Conservation (phyloP, 176 grass and related monocot genomes). For the Metroxylon sagu region DNA sequence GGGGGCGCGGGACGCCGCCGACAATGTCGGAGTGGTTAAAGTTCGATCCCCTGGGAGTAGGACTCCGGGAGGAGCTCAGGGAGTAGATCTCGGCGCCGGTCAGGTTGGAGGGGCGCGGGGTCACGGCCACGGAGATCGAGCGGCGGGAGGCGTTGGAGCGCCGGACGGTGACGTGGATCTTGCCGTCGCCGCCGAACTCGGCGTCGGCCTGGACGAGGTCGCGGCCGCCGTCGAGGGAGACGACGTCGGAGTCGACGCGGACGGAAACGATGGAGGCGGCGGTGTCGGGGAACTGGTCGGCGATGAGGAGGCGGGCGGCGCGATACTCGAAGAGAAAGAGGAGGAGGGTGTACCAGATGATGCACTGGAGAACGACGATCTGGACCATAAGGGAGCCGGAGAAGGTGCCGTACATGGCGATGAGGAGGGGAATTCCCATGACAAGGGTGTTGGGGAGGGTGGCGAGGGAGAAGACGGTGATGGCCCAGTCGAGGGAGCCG, state of each 20-base stretch:
- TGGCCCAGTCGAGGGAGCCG: conserved; percentile 45
- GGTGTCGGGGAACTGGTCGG: conserved; percentile 65
- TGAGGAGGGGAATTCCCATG: conserved; percentile 74
- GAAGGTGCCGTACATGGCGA: conserved; percentile 67
- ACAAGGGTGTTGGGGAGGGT: conserved; percentile 81
- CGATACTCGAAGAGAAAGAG: conserved; percentile 88
- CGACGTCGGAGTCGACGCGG: conserved; percentile 49
- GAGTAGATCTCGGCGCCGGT: conserved; percentile 50
- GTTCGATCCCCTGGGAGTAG: conserved; percentile 69
- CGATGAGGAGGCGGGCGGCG: conserved; percentile 56
- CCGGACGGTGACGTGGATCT: conserved; percentile 60
- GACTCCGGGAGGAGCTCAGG: conserved; percentile 65
- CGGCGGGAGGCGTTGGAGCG: conserved; percentile 56
- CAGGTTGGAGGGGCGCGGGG: conserved; percentile 18
- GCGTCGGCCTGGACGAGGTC: conserved; percentile 38
- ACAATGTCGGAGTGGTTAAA: conserved; percentile 87
- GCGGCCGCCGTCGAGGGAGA: conserved; percentile 48
- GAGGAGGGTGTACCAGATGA: conserved; percentile 96
- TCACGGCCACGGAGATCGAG: conserved; percentile 34
- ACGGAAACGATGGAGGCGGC: conserved; percentile 58
- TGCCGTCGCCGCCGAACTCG: conserved; percentile 49
- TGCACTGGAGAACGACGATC: conserved; percentile 84
- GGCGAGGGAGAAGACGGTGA: conserved; percentile 64
- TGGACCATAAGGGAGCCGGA: conserved; percentile 75
- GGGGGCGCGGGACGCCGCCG: conserved; percentile 31